Evolutionary conservation across 176 grass and related monocot genomes (phyloP).

Genomic region (Eleusine coracana): DNA sequence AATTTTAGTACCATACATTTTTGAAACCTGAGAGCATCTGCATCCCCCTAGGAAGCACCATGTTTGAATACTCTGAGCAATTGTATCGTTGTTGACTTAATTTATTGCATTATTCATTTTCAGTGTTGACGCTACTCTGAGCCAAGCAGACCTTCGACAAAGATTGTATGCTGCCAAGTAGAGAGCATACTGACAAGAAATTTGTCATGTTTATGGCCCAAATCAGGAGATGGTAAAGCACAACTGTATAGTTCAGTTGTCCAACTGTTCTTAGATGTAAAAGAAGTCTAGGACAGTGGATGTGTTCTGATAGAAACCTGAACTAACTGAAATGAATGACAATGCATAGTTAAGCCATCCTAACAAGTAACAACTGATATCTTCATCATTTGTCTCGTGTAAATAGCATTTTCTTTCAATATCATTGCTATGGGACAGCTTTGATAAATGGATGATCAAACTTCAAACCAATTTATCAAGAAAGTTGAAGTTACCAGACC

Average conservation of each 20-base stretch:
- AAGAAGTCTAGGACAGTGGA: background rate
- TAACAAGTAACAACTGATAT: constrained; percentile 32
- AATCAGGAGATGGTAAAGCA: background rate
- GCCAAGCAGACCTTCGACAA: constrained; percentile 62
- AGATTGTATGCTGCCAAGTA: constrained; percentile 58
- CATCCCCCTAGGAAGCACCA: background rate
- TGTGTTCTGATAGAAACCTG: background rate
- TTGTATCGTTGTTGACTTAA: constrained; percentile 42
- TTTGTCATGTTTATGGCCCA: background rate
- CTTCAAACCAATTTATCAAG: no score
- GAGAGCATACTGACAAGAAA: background rate
- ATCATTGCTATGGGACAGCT: background rate
- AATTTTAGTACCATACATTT: background rate
- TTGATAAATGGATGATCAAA: no score
- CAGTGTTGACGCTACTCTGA: constrained; percentile 53
- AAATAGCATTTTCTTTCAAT: background rate
- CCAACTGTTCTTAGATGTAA: background rate
- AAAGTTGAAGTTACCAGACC: no score
- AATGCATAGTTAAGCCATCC: constrained; percentile 10
- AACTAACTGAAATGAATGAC: background rate
- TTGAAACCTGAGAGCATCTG: background rate
- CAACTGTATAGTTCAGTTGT: background rate
- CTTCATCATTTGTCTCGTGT: background rate
- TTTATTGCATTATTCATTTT: constrained; percentile 11
- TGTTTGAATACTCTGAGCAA: background rate